Conservation (phyloP, 106 monocot genomes). For the Acorus calamus region DNA sequence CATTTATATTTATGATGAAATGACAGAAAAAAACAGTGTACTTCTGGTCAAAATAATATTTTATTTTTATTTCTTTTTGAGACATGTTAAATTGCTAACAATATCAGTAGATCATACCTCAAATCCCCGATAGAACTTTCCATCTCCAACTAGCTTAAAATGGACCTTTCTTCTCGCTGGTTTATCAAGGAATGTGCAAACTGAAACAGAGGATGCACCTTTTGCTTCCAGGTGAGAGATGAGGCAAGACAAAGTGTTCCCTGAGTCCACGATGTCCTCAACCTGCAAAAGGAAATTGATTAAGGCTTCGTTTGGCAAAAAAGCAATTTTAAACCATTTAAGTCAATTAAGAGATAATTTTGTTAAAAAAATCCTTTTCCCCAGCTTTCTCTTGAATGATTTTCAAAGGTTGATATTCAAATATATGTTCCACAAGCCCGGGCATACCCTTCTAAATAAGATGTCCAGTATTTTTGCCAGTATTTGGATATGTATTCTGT, state of each 20-base stretch:
- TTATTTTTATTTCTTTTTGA: no score
- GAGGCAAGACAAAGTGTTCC: slow-evolving; percentile 64
- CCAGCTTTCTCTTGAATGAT: no score
- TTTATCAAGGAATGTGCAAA: slow-evolving; percentile 88
- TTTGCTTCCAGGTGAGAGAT: slow-evolving; percentile 60
- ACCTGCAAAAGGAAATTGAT: slow-evolving; percentile 37
- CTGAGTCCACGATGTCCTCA: slow-evolving; percentile 94
- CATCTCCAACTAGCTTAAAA: slow-evolving; percentile 57
- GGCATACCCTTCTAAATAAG: no score
- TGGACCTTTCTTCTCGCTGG: slow-evolving; percentile 64
- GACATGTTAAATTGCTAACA: no score
- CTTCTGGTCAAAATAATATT: no score
- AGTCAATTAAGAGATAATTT: neutral
- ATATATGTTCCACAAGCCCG: no score
- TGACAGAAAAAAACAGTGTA: no score
- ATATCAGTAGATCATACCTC: slow-evolving; percentile 34
- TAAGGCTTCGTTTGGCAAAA: neutral
- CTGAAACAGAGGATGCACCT: slow-evolving; percentile 70
- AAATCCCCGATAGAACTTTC: slow-evolving; percentile 86
- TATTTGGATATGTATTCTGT: no score
- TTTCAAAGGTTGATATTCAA: no score
- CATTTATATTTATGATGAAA: no score
- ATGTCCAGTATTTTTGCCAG: no score
- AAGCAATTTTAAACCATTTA: neutral
- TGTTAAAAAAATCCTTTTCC: no score